phyloP scores from a whole-genome alignment of 1,139 yeast genomes.

The Sugiyamaella pinicola region DNA sequence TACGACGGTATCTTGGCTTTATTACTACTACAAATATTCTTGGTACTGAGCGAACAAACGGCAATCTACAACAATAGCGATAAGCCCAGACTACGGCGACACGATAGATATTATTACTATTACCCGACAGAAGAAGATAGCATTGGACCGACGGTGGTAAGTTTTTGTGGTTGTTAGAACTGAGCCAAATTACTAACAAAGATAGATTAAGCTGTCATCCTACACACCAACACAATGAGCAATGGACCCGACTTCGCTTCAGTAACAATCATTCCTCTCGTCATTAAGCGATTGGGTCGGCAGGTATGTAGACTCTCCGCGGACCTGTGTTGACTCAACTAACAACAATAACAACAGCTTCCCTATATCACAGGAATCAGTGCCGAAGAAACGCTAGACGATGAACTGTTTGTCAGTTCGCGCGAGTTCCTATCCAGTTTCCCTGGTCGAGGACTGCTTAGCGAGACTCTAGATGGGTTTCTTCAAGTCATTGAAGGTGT shows the following conservation, averaged over 20 bases:
- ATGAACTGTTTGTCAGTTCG: conserved; percentile 30
- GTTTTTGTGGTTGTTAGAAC: too few relatives aligned
- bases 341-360: conserved; percentile 26
- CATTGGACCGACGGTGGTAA: not conserved
- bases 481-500: conserved; percentile 26
- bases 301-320: conserved; percentile 19
- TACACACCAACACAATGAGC: conserved; percentile 6
- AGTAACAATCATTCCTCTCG: conserved; percentile 25
- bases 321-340: not conserved
- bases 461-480: conserved; percentile 33
- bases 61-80: too few relatives aligned
- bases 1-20: too few relatives aligned
- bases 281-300: conserved; percentile 23
- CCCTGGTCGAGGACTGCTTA: conserved; percentile 31
- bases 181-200: too few relatives aligned
- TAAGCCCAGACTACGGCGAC: too few relatives aligned
- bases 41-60: too few relatives aligned
- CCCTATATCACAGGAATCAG: conserved; percentile 35
- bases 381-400: conserved; percentile 35
- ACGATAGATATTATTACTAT: too few relatives aligned
- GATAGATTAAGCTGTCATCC: not conserved
- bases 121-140: too few relatives aligned
- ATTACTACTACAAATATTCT: too few relatives aligned
- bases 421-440: conserved; percentile 30
- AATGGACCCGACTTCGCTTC: conserved; percentile 14